These are phyloP conservation scores for Strobilomyces confusus DNA, from an alignment of 768 basidiomycete genomes.

Conservation along the genomic window DNA sequence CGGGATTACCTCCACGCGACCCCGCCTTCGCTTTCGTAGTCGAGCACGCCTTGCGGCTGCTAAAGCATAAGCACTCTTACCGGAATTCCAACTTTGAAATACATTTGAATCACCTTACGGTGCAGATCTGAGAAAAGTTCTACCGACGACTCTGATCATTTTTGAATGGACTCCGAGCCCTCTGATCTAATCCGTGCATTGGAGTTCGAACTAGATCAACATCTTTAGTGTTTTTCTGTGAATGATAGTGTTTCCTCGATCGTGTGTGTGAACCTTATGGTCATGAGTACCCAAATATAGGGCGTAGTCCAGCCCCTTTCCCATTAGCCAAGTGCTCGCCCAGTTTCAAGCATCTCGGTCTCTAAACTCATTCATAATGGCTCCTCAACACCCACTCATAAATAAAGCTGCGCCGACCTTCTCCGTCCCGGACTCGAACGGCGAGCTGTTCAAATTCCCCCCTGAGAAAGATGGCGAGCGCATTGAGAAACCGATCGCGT, in stretches of 20 bases:
- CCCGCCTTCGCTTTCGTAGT: too few species aligned
- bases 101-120: too few species aligned
- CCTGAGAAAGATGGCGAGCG: constrained; percentile 46
- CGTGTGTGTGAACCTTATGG: not conserved
- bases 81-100: too few species aligned
- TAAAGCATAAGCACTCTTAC: too few species aligned
- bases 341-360: too few species aligned
- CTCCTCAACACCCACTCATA: constrained; percentile 46
- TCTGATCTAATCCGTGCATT: too few species aligned
- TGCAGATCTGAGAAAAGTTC: too few species aligned
- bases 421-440: constrained; percentile 61
- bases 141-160: too few species aligned
- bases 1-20: too few species aligned
- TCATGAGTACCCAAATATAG: constrained; percentile 7
- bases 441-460: constrained; percentile 54
- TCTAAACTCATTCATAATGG: constrained; percentile 30
- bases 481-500: constrained; percentile 48
- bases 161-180: too few species aligned
- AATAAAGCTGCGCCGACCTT: constrained; percentile 65
- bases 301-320: not conserved
- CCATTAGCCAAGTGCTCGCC: not conserved
- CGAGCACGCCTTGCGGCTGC: too few species aligned
- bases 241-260: not conserved
- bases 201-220: not conserved
- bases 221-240: too few species aligned